Evolutionary conservation across 2,329 filamentous ascomycete genomes (phyloP).

Genomic region (Claviceps capensis): DNA sequence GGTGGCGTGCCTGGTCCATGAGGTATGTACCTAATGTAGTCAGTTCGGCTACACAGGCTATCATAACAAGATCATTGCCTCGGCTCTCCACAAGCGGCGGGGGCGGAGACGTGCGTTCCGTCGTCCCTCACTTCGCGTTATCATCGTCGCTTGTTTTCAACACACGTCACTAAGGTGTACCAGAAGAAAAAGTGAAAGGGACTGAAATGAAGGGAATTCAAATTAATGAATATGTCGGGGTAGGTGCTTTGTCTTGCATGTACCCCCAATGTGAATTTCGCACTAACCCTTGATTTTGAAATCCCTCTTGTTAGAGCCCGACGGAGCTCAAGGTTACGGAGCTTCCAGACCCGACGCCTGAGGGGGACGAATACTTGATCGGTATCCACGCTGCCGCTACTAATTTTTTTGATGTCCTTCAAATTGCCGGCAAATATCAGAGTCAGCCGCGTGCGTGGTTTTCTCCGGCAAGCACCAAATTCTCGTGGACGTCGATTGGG

Average conservation of each 20-base stretch:
- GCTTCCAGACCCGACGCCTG: constrained; percentile 61
- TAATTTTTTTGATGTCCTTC: constrained; percentile 96
- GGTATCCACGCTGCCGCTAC: constrained; percentile 75
- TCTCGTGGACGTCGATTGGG: not conserved
- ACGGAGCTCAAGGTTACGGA: constrained; percentile 62
- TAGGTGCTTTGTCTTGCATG: not conserved
- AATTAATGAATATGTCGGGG: constrained; percentile 6
- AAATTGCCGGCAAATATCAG: constrained; percentile 93
- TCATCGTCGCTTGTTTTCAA: not conserved
- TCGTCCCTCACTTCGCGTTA: not conserved
- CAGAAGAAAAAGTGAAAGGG: not conserved
- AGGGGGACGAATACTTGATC: constrained; percentile 68
- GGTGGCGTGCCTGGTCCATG: too few relatives aligned
- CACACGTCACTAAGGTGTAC: not conserved
- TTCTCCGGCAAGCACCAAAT: not conserved
- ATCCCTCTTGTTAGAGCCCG: constrained; percentile 45
- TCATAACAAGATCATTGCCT: not conserved
- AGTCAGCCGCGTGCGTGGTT: constrained; percentile 53
- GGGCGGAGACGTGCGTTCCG: not conserved
- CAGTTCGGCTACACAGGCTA: too few relatives aligned
- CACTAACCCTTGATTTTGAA: not conserved
- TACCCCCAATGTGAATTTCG: not conserved
- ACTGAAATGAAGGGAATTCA: constrained; percentile 6
- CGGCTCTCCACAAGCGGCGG: constrained; percentile 1
- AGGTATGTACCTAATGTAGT: too few relatives aligned